Conservation (phyloP, 2,329 filamentous ascomycete species). For the Paramyrothecium roridum region DNA sequence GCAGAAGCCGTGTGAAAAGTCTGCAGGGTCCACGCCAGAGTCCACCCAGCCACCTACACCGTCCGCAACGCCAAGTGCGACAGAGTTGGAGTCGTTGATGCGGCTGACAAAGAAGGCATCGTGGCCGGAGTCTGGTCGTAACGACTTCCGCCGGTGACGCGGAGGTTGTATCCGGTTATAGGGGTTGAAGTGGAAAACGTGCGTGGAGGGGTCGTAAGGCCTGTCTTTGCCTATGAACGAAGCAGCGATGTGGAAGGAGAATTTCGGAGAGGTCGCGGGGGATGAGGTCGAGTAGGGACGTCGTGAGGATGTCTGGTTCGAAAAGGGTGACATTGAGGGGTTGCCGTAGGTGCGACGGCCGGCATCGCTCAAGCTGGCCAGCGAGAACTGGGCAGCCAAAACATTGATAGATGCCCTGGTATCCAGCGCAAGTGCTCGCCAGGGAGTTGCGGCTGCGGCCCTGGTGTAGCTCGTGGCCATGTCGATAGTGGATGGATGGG, state of each 20-base stretch:
- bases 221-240: constrained; percentile 73
- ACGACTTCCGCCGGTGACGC: constrained; percentile 25
- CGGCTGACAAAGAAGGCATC: constrained; percentile 93
- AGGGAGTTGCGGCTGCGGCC: constrained; percentile 11
- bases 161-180: constrained; percentile 55
- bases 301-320: neutral
- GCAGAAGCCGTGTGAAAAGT: constrained; percentile 93
- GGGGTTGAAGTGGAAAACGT: constrained; percentile 71
- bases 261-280: constrained; percentile 26
- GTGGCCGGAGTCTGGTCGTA: constrained; percentile 77
- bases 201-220: constrained; percentile 63
- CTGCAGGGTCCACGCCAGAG: constrained; percentile 86
- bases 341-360: neutral
- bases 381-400: neutral
- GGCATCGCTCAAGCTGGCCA: neutral
- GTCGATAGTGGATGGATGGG: neutral
- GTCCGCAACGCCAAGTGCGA: constrained; percentile 88
- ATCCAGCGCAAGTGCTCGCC: constrained; percentile 6
- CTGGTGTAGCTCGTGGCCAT: constrained; percentile 15
- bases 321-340: neutral
- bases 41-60: constrained; percentile 95
- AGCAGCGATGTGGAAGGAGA: constrained; percentile 69
- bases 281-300: constrained; percentile 11
- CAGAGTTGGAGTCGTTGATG: constrained; percentile 66
- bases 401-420: neutral